These are phyloP conservation scores for Aspergillus pseudoglaucus DNA, from an alignment of 2,329 filamentous ascomycete genomes.

Conservation along the genomic window DNA sequence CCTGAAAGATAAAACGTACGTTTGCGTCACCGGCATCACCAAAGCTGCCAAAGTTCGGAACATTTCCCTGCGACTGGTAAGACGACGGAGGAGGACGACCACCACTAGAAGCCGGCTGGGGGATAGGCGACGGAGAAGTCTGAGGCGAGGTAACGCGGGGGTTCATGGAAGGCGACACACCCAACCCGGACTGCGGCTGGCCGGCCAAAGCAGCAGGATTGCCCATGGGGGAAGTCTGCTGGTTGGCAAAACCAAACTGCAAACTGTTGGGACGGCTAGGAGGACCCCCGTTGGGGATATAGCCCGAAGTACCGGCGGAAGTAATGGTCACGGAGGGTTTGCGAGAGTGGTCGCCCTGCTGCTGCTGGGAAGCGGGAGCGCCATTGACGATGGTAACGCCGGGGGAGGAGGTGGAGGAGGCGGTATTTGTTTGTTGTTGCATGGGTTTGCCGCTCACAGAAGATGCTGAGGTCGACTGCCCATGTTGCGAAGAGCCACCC, in stretches of 20 bases:
- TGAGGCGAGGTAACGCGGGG: constrained; percentile 76
- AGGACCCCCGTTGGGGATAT: constrained; percentile 68
- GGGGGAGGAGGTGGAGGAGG: constrained; percentile 10
- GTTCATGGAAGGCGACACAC: constrained; percentile 52
- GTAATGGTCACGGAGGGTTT: constrained; percentile 91
- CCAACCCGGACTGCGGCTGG: constrained; percentile 35
- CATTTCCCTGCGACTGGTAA: constrained; percentile 62
- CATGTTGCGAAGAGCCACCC: constrained; percentile 48
- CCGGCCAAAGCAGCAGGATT: constrained; percentile 48
- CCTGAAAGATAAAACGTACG: constrained; percentile 48
- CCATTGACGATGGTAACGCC: constrained; percentile 64
- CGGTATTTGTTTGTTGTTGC: constrained; percentile 31
- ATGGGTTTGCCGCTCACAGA: constrained; percentile 78
- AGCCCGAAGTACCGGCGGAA: constrained; percentile 69
- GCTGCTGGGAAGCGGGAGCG: constrained; percentile 35
- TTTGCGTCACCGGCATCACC: constrained; percentile 61
- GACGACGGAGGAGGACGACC: constrained; percentile 75
- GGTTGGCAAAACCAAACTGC: constrained; percentile 72
- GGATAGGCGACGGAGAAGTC: constrained; percentile 87
- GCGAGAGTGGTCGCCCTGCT: constrained; percentile 66
- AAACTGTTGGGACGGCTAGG: constrained; percentile 54
- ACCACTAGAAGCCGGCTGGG: constrained; percentile 76
- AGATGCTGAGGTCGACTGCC: constrained; percentile 61
- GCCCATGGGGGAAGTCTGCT: constrained; percentile 58
- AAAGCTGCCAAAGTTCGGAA: constrained; percentile 76